Base-by-base conservation (phyloP, 306 rosid genomes). In the Myrica gale region DNA sequence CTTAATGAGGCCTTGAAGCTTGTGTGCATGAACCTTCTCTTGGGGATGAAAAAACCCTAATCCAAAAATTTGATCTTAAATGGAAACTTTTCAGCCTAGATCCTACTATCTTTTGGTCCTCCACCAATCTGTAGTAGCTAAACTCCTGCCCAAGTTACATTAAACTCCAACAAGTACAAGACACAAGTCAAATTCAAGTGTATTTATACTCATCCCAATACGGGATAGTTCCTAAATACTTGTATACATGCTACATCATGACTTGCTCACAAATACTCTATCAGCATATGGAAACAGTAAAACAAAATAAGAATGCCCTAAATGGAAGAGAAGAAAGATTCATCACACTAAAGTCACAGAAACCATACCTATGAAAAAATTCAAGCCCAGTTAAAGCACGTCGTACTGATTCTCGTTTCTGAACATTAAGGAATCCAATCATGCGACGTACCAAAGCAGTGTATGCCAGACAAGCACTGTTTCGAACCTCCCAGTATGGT, bases 401-500 rank as follows among this genome's bases (percentile, higher is more conserved):
- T 43, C 99, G 83, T 44, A 87, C 87, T 5, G 97, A 92, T 81
- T 92, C 97, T 81, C 99, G 90, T 72, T 95, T 95, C 55, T 90
- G 97, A 80, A 92, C 89, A 79, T 95, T 95, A 67, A 95, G 96
- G 74, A 95, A 95, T 72, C 99, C 99, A 66, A 95, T 71, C 91
- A 89, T 90, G 75, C 99, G 97, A 60, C 97, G 93, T 52, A 95
- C 88, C 88, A 95, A 84, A 81, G 99, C 91, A 84, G 99, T 95
- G 81, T 88, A 95, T 68, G 97, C 93, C 72, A 86, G 89, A 82
- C 97, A 95, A 80, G 96, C 97, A 89, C 99, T 87, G 80, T 95
- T 95, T 54, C 97, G 86, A 52, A 95, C 90, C 87, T 95, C 99
- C 99, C 99, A 95, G 69, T 92, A 88, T 15, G 93, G 89, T 9